Base-by-base conservation (phyloP, 805 yeast genomes). In the Torulaspora gathmanii region DNA sequence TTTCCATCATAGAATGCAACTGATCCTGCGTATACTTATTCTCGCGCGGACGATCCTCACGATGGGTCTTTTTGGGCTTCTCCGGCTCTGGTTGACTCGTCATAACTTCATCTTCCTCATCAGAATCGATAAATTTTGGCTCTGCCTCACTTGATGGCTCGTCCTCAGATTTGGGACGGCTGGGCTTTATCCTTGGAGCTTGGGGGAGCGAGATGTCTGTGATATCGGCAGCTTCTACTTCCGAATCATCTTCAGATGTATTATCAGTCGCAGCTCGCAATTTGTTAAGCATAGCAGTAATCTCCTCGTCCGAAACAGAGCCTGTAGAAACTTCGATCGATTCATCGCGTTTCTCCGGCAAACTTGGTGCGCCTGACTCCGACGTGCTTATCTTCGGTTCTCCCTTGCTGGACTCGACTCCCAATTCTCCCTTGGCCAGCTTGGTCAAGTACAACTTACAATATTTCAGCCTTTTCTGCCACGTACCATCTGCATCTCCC, bases 1-100 rank as follows among this genome's bases (percentile, higher is more conserved):
- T 69, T 46, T 75, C 73, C 57, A 84, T 62, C 45, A 83, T 75
- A 13, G 68, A 57, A n/a, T 65, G 56, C 12, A 83, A 68, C 36
- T 76, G 72, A 9, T 67, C 71, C 46, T 66, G 63, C 7, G 62
- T 58, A 7, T 43, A 40, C 13, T 33, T 26, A 22, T 31, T 38
- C 16, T 23, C 25, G 4, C 8, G 23, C 6, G 23, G 23, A 20
- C 20, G 31, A 28, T 28, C 12, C 31, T 28, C 31, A 5, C 4
- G 23, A 6, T 4, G 23, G 6, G 13, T 12, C 12, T 2, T 15
- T 9, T 12, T 11, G 17, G 15, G 33, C 33, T 29, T 29, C 9
- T 29, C 33, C n/a, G n/a, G 33, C 17, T 22, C 8, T 5, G 25
- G 8, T 22, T 22, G 25, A 22, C 25, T 22, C 25, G 25, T 5